Percentiles rank a stretch among this genome's conserved stretches.
Conservation (phyloP, 2,329 filamentous ascomycete genomes). For the Colletotrichum sp. region DNA sequence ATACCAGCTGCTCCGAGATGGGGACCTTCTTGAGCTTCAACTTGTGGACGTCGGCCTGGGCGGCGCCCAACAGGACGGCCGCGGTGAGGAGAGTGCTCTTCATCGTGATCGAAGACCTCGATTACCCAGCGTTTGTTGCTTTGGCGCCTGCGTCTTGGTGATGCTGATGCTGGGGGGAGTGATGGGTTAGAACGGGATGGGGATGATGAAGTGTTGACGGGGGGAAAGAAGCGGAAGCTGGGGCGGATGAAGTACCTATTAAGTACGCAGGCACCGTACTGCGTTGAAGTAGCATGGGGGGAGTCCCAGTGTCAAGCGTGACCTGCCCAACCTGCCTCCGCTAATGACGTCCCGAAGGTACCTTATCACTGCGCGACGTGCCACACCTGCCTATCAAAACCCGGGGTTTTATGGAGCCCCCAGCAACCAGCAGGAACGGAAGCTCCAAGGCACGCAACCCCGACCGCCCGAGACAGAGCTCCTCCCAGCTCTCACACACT, state of each 20-base stretch:
- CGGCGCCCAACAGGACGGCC: slow-evolving; percentile 81
- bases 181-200: background rate
- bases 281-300: background rate
- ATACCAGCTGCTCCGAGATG: slow-evolving; percentile 88
- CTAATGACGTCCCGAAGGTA: background rate
- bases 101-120: slow-evolving; percentile 62
- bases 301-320: slow-evolving; percentile 7
- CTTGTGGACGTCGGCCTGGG: slow-evolving; percentile 88
- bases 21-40: slow-evolving; percentile 98
- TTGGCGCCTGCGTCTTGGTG: slow-evolving; percentile 10
- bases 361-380: background rate
- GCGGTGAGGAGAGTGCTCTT: slow-evolving; percentile 84
- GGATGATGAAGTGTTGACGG: slow-evolving; percentile 21
- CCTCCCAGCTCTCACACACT: slow-evolving; percentile 11
- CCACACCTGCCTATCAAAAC: background rate
- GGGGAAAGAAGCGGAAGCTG: slow-evolving; percentile 11
- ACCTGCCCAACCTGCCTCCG: slow-evolving; percentile 17
- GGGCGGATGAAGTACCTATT: slow-evolving; percentile 17
- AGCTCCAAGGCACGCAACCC: background rate
- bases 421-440: background rate
- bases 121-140: background rate
- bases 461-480: slow-evolving; percentile 11
- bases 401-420: background rate
- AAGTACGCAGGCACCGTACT: slow-evolving; percentile 14
- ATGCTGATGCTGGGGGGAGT: background rate